Evolutionary conservation across 2,329 filamentous ascomycete genomes (phyloP).

Genomic region (Corynespora cassiicola): DNA sequence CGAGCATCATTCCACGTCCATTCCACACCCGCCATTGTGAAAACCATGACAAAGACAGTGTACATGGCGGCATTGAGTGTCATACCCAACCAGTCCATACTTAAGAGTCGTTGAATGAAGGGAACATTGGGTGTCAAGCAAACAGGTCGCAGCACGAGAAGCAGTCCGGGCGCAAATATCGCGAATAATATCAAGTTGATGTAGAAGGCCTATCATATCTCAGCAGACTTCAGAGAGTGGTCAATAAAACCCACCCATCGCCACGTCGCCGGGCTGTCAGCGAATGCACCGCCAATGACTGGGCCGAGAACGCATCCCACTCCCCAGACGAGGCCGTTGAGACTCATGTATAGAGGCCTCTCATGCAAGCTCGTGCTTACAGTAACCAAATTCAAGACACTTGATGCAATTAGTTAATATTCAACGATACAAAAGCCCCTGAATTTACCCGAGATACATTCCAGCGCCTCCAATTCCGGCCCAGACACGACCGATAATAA

Average conservation of each 20-base stretch:
- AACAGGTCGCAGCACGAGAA: no score
- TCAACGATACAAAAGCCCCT: neutral
- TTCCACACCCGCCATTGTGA: conserved; percentile 58
- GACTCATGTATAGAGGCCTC: conserved; percentile 38
- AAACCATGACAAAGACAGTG: conserved; percentile 53
- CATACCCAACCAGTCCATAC: conserved; percentile 46
- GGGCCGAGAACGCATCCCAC: conserved; percentile 53
- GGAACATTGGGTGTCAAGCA: no score
- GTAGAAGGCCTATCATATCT: no score
- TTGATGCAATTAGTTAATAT: neutral
- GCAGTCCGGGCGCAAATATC: no score
- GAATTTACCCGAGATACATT: conserved; percentile 46
- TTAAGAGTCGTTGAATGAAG: conserved; percentile 6
- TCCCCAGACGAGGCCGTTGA: conserved; percentile 45
- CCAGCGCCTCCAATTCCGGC: conserved; percentile 55
- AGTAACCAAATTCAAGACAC: conserved; percentile 29
- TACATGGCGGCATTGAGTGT: conserved; percentile 53
- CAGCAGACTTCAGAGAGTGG: no score
- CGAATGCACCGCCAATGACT: conserved; percentile 55
- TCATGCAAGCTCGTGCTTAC: conserved; percentile 38
- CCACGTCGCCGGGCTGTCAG: conserved; percentile 2
- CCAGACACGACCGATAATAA: conserved; percentile 52
- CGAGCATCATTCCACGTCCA: conserved; percentile 56
- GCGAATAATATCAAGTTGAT: no score
- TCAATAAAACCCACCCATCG: conserved; percentile 10